Evolutionary conservation across 208 protist genomes (phyloP).

Genomic region (Trypanosoma scelopori): DNA sequence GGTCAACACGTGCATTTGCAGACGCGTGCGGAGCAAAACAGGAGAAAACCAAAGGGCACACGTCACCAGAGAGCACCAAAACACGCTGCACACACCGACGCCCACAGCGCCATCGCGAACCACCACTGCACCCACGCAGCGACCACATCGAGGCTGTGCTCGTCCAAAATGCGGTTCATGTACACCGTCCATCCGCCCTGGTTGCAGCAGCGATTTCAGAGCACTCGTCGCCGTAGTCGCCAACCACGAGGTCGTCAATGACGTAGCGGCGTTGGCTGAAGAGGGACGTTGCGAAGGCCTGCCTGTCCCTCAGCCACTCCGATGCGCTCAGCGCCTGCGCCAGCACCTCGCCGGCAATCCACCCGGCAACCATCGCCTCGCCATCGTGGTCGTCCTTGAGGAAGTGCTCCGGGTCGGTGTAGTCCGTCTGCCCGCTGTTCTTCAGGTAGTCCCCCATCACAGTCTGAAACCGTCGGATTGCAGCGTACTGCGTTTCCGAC

Average conservation of each 20-base stretch:
- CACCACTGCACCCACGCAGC: too few species aligned
- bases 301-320: constrained; percentile 1
- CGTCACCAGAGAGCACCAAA: too few species aligned
- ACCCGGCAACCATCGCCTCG: constrained; percentile 28
- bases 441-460: constrained; percentile 28
- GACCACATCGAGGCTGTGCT: neutral
- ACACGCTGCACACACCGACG: too few species aligned
- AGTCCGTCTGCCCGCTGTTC: constrained; percentile 4
- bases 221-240: constrained; percentile 27
- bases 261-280: constrained; percentile 29
- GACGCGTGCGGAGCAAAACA: too few species aligned
- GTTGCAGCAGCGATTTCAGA: constrained; percentile 4
- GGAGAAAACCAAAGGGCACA: too few species aligned
- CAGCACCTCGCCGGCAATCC: constrained; percentile 24
- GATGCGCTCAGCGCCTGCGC: neutral
- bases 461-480: constrained; percentile 26
- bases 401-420: constrained; percentile 14
- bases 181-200: constrained; percentile 16
- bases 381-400: constrained; percentile 19
- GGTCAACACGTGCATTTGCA: too few species aligned
- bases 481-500: constrained; percentile 14
- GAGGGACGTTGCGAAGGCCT: constrained; percentile 23
- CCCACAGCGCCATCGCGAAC: too few species aligned
- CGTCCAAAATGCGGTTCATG: constrained; percentile 14
- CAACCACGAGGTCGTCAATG: constrained; percentile 29